Evolutionary conservation across 352 stramenopile species (phyloP).

Genomic region (Aphanomyces euteiches): DNA sequence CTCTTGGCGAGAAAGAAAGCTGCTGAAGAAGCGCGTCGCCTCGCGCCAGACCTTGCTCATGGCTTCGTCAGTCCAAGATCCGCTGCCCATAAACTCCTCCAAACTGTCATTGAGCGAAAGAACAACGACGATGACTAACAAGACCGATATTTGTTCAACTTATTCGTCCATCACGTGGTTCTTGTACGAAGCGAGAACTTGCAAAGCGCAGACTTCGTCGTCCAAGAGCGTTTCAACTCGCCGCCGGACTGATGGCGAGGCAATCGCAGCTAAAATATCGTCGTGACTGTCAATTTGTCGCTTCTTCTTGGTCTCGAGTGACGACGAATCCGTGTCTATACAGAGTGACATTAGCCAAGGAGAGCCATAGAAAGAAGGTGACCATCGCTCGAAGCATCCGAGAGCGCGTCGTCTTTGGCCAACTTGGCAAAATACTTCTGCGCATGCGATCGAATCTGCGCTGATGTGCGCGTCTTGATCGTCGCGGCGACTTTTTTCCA

Average conservation of each 20-base stretch:
- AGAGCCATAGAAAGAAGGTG: no score
- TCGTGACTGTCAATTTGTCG: constrained; percentile 58
- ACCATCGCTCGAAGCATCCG: no score
- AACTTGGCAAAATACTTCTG: constrained; percentile 88
- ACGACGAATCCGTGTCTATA: constrained; percentile 13
- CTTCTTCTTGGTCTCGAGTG: constrained; percentile 19
- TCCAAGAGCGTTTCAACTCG: constrained; percentile 47
- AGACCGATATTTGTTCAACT: no score
- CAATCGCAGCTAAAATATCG: constrained; percentile 55
- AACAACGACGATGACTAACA: background rate
- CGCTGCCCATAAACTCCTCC: constrained; percentile 52
- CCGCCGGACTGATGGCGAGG: no score
- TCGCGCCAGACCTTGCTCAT: constrained; percentile 58
- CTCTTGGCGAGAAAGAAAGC: constrained; percentile 49
- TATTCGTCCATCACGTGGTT: no score
- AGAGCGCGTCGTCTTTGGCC: constrained; percentile 43
- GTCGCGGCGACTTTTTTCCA: constrained; percentile 96
- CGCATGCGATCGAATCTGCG: constrained; percentile 78
- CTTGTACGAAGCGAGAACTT: constrained; percentile 69
- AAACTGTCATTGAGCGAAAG: constrained; percentile 46
- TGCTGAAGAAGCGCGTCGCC: constrained; percentile 46
- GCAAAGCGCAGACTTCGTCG: constrained; percentile 69
- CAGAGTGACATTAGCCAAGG: background rate
- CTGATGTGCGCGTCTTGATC: constrained; percentile 84
- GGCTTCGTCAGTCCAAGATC: constrained; percentile 66